Conservation (phyloP, 1,284 basidiomycete genomes). For the Ustilago bromivora region DNA sequence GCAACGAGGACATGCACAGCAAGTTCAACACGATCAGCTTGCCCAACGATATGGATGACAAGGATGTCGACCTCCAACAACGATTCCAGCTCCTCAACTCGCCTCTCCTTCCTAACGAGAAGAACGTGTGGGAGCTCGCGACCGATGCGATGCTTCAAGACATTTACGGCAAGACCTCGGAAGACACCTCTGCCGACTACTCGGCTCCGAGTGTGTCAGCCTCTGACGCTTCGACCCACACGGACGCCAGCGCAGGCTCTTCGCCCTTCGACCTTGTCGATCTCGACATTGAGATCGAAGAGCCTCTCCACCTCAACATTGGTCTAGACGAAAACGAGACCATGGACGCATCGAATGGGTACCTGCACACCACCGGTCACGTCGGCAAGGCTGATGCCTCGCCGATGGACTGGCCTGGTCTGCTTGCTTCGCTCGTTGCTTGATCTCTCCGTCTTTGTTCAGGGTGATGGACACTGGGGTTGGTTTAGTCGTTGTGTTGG, state of each 20-base stretch:
- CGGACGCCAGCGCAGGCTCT: slow-evolving; percentile 33
- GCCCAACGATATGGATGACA: slow-evolving; percentile 15
- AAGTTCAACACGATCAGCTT: slow-evolving; percentile 40
- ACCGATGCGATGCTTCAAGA: slow-evolving; percentile 52
- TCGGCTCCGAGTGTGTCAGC: slow-evolving; percentile 13
- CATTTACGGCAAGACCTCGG: slow-evolving; percentile 27
- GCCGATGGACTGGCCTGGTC: slow-evolving; percentile 37
- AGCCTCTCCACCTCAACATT: slow-evolving; percentile 44
- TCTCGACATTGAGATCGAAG: slow-evolving; percentile 52
- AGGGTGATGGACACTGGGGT: background rate
- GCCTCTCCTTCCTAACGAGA: slow-evolving; percentile 34
- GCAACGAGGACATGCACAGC: slow-evolving; percentile 8
- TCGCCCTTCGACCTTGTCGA: slow-evolving; percentile 52
- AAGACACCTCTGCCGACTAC: slow-evolving; percentile 15
- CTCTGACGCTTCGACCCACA: slow-evolving; percentile 15
- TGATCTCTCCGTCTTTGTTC: slow-evolving; percentile 16
- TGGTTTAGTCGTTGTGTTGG: background rate
- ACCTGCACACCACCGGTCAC: background rate
- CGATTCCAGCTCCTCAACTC: slow-evolving; percentile 45
- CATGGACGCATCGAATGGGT: slow-evolving; percentile 7
- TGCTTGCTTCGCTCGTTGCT: slow-evolving; percentile 38
- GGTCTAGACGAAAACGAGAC: slow-evolving; percentile 23
- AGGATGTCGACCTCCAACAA: slow-evolving; percentile 23
- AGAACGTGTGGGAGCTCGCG: slow-evolving; percentile 45
- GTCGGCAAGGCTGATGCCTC: slow-evolving; percentile 14